phyloP scores from a whole-genome alignment of 169 alveolate genomes.

The Eimeria brunetti region DNA sequence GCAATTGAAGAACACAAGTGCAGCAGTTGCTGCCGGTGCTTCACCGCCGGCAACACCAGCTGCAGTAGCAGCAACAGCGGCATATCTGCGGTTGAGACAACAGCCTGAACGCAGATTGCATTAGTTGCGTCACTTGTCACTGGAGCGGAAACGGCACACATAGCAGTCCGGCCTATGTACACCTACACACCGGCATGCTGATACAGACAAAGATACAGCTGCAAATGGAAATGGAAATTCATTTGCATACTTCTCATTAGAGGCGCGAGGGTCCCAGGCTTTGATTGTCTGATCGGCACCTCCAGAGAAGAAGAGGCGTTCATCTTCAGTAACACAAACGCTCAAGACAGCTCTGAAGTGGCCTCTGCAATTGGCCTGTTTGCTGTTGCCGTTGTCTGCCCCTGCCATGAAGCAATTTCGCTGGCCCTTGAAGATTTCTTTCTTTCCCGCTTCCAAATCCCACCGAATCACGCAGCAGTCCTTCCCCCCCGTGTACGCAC shows the following conservation, averaged over 20 bases:
- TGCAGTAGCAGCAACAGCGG: not conserved
- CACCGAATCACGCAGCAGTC: constrained; percentile 84
- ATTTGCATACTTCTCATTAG: constrained; percentile 13
- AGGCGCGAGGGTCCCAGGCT: constrained; percentile 84
- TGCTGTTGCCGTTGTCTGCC: not conserved
- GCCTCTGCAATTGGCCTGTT: not conserved
- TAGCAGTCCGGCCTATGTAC: not conserved
- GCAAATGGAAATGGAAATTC: not conserved
- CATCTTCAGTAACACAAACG: constrained; percentile 73
- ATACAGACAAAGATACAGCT: not conserved
- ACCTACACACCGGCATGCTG: not conserved
- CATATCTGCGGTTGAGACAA: not conserved
- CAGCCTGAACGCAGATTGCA: not conserved
- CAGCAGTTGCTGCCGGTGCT: not conserved
- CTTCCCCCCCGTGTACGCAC: constrained; percentile 85
- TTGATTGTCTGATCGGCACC: constrained; percentile 84
- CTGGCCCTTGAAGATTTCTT: constrained; percentile 40
- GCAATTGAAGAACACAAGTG: not conserved
- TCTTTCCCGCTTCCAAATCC: constrained; percentile 78
- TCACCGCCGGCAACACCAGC: not conserved
- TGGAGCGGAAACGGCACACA: not conserved
- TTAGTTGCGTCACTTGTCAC: too few relatives aligned
- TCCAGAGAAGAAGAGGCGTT: constrained; percentile 81
- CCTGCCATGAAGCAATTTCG: not conserved
- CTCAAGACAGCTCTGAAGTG: constrained; percentile 79